Conservation (phyloP, 805 yeast genomes). For the Saccharomycopsis javanensis region DNA sequence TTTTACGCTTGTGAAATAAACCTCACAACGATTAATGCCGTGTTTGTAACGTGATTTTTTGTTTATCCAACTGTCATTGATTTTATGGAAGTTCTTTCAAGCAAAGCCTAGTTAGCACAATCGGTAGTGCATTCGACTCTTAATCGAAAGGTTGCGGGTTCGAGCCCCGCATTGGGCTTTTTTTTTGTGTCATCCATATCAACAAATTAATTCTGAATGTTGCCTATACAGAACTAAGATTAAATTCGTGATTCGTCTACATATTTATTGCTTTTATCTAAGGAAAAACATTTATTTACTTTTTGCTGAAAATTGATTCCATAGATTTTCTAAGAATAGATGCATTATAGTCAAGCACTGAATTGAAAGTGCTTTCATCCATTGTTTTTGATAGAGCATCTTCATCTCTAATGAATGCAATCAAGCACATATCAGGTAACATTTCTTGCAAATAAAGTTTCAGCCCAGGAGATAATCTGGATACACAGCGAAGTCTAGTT, state of each 20-base stretch:
- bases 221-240: no score
- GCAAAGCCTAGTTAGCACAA: conserved; percentile 1
- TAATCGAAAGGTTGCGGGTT: neutral
- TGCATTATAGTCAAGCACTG: conserved; percentile 84
- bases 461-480: conserved; percentile 76
- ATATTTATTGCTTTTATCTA: neutral
- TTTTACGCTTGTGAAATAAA: no score
- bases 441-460: conserved; percentile 77
- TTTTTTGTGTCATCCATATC: neutral
- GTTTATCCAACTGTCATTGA: no score
- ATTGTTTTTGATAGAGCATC: conserved; percentile 27
- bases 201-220: neutral
- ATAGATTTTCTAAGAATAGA: conserved; percentile 68
- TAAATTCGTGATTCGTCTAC: no score
- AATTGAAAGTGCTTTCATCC: conserved; percentile 35
- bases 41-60: no score
- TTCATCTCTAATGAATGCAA: conserved; percentile 71
- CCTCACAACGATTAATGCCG: no score
- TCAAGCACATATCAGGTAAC: conserved; percentile 88
- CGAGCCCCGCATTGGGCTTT: conserved; percentile 1
- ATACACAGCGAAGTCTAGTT: conserved; percentile 26
- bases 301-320: conserved; percentile 39
- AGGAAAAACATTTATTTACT: neutral
- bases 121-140: conserved; percentile 1
- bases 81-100: no score